Evolutionary conservation across 495 filamentous ascomycete genomes (phyloP).

Genomic region (Lineolata rhizophorae): DNA sequence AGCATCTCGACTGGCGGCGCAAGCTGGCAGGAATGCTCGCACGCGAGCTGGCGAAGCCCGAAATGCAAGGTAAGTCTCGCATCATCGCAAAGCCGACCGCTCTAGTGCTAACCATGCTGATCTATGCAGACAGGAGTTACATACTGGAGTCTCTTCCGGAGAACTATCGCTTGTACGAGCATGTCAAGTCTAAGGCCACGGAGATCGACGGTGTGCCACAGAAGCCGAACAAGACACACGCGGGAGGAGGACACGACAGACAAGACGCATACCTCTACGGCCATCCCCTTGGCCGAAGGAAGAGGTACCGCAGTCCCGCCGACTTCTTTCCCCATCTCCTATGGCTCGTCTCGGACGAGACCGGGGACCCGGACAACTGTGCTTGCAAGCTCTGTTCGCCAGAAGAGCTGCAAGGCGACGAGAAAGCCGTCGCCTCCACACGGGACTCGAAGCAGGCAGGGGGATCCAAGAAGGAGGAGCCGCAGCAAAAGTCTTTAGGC

Average conservation of each 20-base stretch:
- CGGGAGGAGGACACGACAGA: constrained; percentile 20
- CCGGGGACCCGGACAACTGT: constrained; percentile 33
- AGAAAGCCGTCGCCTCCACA: constrained; percentile 8
- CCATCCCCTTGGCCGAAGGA: constrained; percentile 32
- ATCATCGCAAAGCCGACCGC: no score
- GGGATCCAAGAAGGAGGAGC: constrained; percentile 16
- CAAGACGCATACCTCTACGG: constrained; percentile 42
- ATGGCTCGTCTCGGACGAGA: constrained; percentile 31
- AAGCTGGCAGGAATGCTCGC: constrained; percentile 31
- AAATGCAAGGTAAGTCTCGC: no score
- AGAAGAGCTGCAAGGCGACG: constrained; percentile 18
- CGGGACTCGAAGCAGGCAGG: no score
- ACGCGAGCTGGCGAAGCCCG: constrained; percentile 19
- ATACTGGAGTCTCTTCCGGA: constrained; percentile 31
- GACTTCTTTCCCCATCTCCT: constrained; percentile 41
- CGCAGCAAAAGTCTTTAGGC: neutral
- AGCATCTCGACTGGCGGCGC: constrained; percentile 29
- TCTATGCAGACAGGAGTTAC: constrained; percentile 25
- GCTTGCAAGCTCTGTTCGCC: constrained; percentile 30
- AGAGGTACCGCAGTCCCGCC: constrained; percentile 32
- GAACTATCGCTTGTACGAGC: constrained; percentile 35
- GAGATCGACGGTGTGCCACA: constrained; percentile 16
- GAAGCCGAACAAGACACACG: constrained; percentile 17
- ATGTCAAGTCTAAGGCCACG: constrained; percentile 22
- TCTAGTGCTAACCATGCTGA: no score